A percentile compares a stretch with the other conserved stretches of the same genome.
Evolutionary conservation across 192 early-diverging fungal species (phyloP).

Genomic region (Neocallimastix lanati): DNA sequence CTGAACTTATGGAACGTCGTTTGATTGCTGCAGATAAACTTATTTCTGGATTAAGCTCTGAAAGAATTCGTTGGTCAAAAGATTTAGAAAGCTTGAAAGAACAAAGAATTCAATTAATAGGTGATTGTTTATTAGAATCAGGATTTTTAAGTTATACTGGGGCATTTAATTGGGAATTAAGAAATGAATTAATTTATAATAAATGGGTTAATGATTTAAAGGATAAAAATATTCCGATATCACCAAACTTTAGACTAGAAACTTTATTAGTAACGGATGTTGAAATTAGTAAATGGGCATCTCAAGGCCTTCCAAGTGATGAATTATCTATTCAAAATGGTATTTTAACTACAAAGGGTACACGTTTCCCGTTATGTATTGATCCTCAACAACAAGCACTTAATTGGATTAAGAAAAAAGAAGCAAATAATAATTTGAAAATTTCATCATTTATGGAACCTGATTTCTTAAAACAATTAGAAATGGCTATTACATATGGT

Average conservation of each 20-base stretch:
- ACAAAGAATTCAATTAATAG: slow-evolving; percentile 30
- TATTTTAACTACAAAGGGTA: slow-evolving; percentile 36
- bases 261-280: slow-evolving; percentile 30
- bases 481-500: slow-evolving; percentile 43
- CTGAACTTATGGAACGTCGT: slow-evolving; percentile 41
- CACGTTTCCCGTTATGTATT: slow-evolving; percentile 40
- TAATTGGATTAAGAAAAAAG: slow-evolving; percentile 38
- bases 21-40: slow-evolving; percentile 39
- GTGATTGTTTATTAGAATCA: slow-evolving; percentile 36
- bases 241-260: slow-evolving; percentile 25
- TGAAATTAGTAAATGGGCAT: slow-evolving; percentile 35
- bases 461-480: slow-evolving; percentile 40
- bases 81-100: slow-evolving; percentile 30
- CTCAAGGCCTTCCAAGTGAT: slow-evolving; percentile 39
- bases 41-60: slow-evolving; percentile 36
- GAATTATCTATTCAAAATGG: slow-evolving; percentile 45
- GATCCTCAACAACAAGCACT: slow-evolving; percentile 42
- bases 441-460: slow-evolving; percentile 35
- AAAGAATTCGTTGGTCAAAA: slow-evolving; percentile 36
- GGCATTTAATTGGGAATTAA: slow-evolving; percentile 41
- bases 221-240: slow-evolving; percentile 19
- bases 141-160: slow-evolving; percentile 41
- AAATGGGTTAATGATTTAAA: slow-evolving; percentile 27
- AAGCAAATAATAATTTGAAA: slow-evolving; percentile 33
- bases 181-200: slow-evolving; percentile 37